Evolutionary conservation across 2,329 filamentous ascomycete genomes (phyloP), one percentile per base, ranked within the genome.

Genomic region (Pseudocercospora fuligena): DNA sequence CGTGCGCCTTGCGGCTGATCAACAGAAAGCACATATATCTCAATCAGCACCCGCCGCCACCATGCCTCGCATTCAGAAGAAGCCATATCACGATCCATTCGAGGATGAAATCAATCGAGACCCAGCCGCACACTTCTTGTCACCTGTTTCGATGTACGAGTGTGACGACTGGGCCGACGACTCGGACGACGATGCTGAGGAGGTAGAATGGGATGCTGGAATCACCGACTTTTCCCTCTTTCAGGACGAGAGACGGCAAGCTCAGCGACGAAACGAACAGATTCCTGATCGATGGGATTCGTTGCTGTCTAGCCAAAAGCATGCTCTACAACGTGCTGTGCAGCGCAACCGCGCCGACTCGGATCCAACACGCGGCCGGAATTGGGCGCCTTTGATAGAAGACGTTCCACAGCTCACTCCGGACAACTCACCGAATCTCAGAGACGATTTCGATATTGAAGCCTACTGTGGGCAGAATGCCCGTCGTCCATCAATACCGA

Each of bases 201-300:
- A 74, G 21, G 61, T 76, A 60, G 74, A 73, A 46, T 77, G 75
- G 75, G 64, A 75, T 62, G 75, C 75, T 19, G 76, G 74, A 60
- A 77, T 77, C 51, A 77, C 71, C 43, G 76, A 78, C 67, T 78
- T 77, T 54, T 73, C 74, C 8, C 73, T 76, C 49, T 77, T 77
- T 70, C 66, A 73, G 65, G 49, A 67, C 47, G 75, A 77, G 59
- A 58, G 71, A 54, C 71, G 71, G 8, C 68, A 63, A 43, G 74
- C 74, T 3, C 66, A 75, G 66, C 69, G 72, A 64, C 65, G 56
- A n/a, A 60, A 72, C 11, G 54, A 70, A 43, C 58, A 69, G 3
- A 64, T 76, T 5, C 67, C 73, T 6, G 56, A 64, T 60, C 66
- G 69, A 65, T 77, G 75, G 75, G 62, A 71, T 8, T 62, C 61